These are phyloP conservation scores for Ophiostoma tasmaniense DNA, from an alignment of 2,329 filamentous ascomycete genomes.

Conservation along the genomic window DNA sequence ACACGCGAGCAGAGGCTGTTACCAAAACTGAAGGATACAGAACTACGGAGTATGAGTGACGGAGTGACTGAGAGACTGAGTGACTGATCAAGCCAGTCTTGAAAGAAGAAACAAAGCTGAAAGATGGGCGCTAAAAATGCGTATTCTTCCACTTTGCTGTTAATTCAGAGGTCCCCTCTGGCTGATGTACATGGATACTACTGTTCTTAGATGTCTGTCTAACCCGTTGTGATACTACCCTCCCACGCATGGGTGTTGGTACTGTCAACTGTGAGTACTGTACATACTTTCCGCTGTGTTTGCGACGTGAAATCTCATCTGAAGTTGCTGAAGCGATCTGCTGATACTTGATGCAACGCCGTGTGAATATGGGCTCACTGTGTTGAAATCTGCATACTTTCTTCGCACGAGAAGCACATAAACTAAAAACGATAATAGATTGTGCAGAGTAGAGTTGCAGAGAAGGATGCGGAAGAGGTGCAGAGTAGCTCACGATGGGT, in stretches of 20 bases:
- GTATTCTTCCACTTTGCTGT: neutral
- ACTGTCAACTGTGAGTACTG: no score
- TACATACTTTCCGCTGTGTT: neutral
- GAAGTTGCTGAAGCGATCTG: neutral
- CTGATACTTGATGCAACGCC: neutral
- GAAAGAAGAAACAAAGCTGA: neutral
- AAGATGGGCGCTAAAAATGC: neutral
- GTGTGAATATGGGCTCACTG: neutral
- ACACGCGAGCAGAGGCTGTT: neutral
- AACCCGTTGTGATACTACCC: neutral
- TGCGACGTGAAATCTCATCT: neutral
- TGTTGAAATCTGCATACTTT: neutral
- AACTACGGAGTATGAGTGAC: no score
- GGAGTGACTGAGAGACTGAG: no score
- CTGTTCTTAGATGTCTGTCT: neutral
- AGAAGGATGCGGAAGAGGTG: neutral
- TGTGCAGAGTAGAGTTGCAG: neutral
- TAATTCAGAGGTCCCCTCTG: neutral
- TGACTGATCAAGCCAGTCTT: no score
- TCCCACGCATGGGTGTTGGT: neutral
- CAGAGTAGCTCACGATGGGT: neutral
- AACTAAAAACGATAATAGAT: no score
- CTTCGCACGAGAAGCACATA: no score
- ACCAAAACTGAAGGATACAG: no score
- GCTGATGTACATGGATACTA: neutral